Evolutionary conservation across 352 stramenopile genomes (phyloP).

Genomic region (Pythium sukuiense): DNA sequence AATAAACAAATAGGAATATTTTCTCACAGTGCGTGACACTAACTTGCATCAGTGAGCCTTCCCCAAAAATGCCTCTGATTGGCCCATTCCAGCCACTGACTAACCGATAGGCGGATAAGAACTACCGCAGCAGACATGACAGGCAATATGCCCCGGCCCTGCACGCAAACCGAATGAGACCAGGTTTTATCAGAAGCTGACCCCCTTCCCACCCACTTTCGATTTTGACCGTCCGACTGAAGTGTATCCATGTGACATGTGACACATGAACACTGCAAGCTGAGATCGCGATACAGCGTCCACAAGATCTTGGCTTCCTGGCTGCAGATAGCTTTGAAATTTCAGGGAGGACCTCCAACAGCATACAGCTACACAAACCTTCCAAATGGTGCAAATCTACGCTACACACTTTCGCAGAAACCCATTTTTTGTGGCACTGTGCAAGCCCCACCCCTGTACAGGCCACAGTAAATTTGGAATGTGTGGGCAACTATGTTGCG

Average conservation of each 20-base stretch:
- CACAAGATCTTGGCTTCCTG: neutral
- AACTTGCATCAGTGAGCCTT: conserved; percentile 1
- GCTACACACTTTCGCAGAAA: neutral
- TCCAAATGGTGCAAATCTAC: neutral
- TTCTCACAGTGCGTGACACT: conserved; percentile 5
- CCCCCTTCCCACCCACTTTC: neutral
- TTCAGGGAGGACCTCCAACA: neutral
- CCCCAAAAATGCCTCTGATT: neutral
- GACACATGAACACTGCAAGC: neutral
- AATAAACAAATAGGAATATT: neutral
- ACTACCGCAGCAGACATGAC: neutral
- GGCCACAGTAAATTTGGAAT: no score
- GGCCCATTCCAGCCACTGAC: neutral
- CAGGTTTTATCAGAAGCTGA: neutral
- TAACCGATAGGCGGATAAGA: conserved; percentile 1
- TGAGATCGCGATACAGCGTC: no score
- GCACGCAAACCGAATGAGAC: neutral
- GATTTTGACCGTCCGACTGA: neutral
- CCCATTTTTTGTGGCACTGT: no score
- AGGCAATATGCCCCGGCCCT: neutral
- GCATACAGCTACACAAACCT: neutral
- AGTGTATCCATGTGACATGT: neutral
- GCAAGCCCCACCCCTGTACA: no score
- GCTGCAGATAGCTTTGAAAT: neutral
- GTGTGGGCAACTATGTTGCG: no score